These are phyloP conservation scores for Lecanosticta acicola DNA, from an alignment of 2,329 filamentous ascomycete species.

Conservation along the genomic window DNA sequence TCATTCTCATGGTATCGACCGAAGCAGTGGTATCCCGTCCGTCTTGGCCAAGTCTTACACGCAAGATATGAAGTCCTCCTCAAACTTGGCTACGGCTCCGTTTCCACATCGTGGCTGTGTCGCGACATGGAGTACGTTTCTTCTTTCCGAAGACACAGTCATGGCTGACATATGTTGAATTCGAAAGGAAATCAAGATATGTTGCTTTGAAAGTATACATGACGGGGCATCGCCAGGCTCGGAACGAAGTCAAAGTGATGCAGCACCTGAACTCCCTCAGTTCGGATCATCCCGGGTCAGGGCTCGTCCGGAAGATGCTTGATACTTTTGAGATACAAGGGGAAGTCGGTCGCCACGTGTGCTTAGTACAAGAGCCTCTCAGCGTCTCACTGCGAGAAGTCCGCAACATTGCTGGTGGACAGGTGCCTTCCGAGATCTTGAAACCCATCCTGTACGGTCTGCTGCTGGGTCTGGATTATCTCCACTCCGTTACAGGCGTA, in stretches of 20 bases:
- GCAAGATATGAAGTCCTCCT: conserved; percentile 36
- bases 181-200: conserved; percentile 23
- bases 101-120: conserved; percentile 42
- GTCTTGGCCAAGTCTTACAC: conserved; percentile 33
- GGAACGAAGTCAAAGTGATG: conserved; percentile 30
- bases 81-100: conserved; percentile 42
- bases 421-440: conserved; percentile 1
- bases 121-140: conserved; percentile 32
- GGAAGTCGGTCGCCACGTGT: conserved; percentile 33
- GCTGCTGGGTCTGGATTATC: conserved; percentile 1
- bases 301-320: conserved; percentile 32
- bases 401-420: conserved; percentile 1
- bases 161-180: no score
- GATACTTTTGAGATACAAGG: conserved; percentile 34
- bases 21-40: conserved; percentile 36
- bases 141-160: no score
- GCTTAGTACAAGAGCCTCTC: conserved; percentile 34
- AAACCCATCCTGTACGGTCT: conserved; percentile 1
- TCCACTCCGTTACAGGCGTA: background rate
- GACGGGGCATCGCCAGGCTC: conserved; percentile 25
- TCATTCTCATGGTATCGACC: conserved; percentile 21
- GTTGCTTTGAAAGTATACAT: conserved; percentile 35
- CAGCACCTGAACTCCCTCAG: conserved; percentile 24
- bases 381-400: conserved; percentile 37
- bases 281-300: conserved; percentile 27